Base-by-base conservation (phyloP, 108 stramenopile genomes). In the Nitzschia inconspicua region DNA sequence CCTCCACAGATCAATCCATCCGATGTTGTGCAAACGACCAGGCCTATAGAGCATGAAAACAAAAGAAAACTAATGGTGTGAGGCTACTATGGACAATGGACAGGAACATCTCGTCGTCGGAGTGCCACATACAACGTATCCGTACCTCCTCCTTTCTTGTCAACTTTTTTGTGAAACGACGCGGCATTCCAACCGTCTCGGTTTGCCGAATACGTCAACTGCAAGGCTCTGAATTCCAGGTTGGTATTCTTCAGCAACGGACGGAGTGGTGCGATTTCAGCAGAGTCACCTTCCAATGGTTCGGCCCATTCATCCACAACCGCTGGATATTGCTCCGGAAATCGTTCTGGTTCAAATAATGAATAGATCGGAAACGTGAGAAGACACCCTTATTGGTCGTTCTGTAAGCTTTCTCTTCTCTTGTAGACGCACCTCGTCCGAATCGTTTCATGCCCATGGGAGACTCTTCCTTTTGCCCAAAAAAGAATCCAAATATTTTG, bases 231-330 rank as follows among this genome's bases (percentile, higher is more conserved):
- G 10, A 41, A 50, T 55, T 93, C 92, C 32, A 93, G 61, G 54
- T 89, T 93, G 20, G 92, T 93, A 68, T 89, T 89, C 57, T 88
- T 88, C 19, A 93, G 57, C 23, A 93, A 62, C 7, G 92, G 92
- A 11, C 92, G 68, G 13, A 87, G 31, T 22, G 55, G 50, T 44
- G 82, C 76, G 83, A 86, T 77, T 39, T 86, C 89, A 11, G 50
- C 49, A 39, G 70, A 62, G 52, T 93, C 92, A 0, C 64, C 47
- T 9, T 71, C 75, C n/a, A 93, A 62, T 3, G 84, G 85, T 30
- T 77, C 80, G 20, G 86, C 92, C 37, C 46, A 60, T 77, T 82
- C 82, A 49, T 88, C 84, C 19, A 71, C 52, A 0, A 78, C 79
- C 2, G 88, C 85, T 5, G 92, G 92, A 66, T 93, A 93, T 57